Base-by-base conservation (phyloP, 805 yeast genomes). In the Candida maris region DNA sequence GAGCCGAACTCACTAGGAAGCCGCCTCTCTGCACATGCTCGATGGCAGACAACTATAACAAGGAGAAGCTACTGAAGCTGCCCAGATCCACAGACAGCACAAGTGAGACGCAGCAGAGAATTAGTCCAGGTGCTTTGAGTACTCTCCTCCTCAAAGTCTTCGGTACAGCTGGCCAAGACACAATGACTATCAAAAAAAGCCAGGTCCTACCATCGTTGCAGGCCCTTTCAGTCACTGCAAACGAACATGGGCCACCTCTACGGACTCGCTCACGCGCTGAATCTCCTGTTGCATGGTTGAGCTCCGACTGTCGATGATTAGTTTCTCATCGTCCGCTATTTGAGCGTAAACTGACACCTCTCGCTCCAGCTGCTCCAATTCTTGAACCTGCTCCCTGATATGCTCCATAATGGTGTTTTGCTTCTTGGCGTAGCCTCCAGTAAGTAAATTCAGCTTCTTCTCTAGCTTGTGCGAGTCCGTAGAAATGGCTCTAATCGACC, bases 401-500 rank as follows among this genome's bases (percentile, higher is more conserved):
- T 31, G 35, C n/a, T 34, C 31, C 26, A 27, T 30, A n/a, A 39
- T 5, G 14, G 17, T 17, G 12, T 31, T 25, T 24, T 36, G 57
- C 16, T 65, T 57, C 32, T 59, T 59, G 16, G 46, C 21, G 39
- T 63, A 65, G 0, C 68, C 70, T n/a, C 54, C 62, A 10, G 61
- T 48, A 27, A 54, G 36, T 4, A 51, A 19, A 3, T 36, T 31
- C 21, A 63, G 44, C 27, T 56, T 59, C 30, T 54, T 48, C 34
- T 65, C 70, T 16, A 55, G 47, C 25, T 46, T 52, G 27, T 55
- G 50, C 5, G 64, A 52, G 6, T 43, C 44, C 6, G 41, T 19
- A 2, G 51, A 42, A 12, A 48, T 39, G 3, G 37, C 27, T 21
- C 40, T 35, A 29, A 49, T 36, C 6, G 33, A 29, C 19, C 39